Evolutionary conservation across 73 alveolate species (phyloP).

Genomic region (Tetrahymena thermophila): DNA sequence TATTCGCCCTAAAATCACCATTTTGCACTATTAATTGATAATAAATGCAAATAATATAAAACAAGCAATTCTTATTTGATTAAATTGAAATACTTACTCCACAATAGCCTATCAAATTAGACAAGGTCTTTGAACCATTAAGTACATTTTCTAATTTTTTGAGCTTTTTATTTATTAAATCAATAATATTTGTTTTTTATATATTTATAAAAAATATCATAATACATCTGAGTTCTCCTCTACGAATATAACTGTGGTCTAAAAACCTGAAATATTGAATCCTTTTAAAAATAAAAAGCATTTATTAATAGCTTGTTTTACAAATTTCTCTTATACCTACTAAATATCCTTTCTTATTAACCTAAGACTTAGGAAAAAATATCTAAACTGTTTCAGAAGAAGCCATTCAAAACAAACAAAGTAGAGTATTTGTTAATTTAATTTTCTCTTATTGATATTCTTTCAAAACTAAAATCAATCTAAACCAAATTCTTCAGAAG

Average conservation of each 20-base stretch:
- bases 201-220: background rate
- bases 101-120: background rate
- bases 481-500: background rate
- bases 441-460: background rate
- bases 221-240: background rate
- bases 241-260: background rate
- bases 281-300: background rate
- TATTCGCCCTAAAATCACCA: background rate
- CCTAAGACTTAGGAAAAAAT: background rate
- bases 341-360: background rate
- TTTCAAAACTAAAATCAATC: background rate
- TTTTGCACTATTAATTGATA: background rate
- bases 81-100: background rate
- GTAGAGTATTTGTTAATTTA: background rate
- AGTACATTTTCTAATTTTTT: background rate
- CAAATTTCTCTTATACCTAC: background rate
- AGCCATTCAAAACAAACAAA: background rate
- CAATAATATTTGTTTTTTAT: background rate
- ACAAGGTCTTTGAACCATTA: background rate
- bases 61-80: background rate
- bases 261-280: background rate
- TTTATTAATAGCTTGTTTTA: background rate
- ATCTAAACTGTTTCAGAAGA: background rate
- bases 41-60: background rate
- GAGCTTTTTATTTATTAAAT: background rate